Percentiles rank a stretch among this genome's conserved stretches.
These are phyloP conservation scores for Porpolomopsis calyptriformis DNA, from an alignment of 768 basidiomycete genomes.

Conservation along the genomic window DNA sequence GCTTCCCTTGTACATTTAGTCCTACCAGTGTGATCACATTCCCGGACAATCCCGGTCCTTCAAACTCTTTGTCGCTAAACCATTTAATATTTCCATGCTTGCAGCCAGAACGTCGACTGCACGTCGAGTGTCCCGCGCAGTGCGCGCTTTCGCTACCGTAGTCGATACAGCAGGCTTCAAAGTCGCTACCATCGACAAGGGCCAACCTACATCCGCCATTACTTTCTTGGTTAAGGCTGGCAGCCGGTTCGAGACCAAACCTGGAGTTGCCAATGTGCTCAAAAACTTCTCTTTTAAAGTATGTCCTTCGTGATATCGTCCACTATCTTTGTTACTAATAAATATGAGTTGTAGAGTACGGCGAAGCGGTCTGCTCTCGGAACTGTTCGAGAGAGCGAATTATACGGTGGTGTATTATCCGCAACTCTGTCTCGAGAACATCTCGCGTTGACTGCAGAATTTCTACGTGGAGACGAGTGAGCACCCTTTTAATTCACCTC, in stretches of 20 bases:
- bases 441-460: slow-evolving; percentile 88
- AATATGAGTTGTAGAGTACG: slow-evolving; percentile 51
- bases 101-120: slow-evolving; percentile 49
- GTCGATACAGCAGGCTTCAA: slow-evolving; percentile 74
- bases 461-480: slow-evolving; percentile 91
- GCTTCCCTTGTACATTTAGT: no score
- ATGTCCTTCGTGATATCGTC: slow-evolving; percentile 16
- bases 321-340: slow-evolving; percentile 1
- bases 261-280: slow-evolving; percentile 86
- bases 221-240: slow-evolving; percentile 91
- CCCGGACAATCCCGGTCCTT: neutral
- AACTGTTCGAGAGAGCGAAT: slow-evolving; percentile 84
- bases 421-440: slow-evolving; percentile 80
- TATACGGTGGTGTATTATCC: slow-evolving; percentile 87
- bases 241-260: slow-evolving; percentile 74
- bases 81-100: slow-evolving; percentile 41
- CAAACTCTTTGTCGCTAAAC: neutral
- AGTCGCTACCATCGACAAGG: slow-evolving; percentile 75
- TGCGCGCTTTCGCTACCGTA: slow-evolving; percentile 73
- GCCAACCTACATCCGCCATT: slow-evolving; percentile 75
- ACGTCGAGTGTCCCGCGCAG: slow-evolving; percentile 46
- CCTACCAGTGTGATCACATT: neutral
- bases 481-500: slow-evolving; percentile 24
- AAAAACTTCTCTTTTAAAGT: slow-evolving; percentile 99
- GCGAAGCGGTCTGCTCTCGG: slow-evolving; percentile 78